phyloP scores from a whole-genome alignment of 2,329 filamentous ascomycete species.

The Hymenoscyphus occultus region DNA sequence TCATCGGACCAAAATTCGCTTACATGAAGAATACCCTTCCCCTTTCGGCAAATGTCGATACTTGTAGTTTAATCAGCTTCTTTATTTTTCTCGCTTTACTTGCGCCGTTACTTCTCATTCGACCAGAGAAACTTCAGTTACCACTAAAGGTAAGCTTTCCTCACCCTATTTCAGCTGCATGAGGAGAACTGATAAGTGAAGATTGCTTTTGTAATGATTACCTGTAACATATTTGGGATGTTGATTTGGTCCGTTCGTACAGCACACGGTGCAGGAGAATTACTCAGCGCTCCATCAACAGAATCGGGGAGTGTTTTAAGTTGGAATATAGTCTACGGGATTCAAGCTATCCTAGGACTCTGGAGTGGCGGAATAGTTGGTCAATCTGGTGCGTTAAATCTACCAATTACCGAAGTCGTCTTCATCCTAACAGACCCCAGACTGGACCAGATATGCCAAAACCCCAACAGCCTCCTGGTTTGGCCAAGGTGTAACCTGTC shows the following conservation, averaged over 20 bases:
- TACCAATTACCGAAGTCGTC: too few relatives aligned
- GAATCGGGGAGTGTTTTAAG: slow-evolving; percentile 31
- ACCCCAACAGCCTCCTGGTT: slow-evolving; percentile 38
- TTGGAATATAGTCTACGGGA: slow-evolving; percentile 35
- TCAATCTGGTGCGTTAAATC: slow-evolving; percentile 26
- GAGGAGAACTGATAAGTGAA: slow-evolving; percentile 1
- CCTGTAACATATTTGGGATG: slow-evolving; percentile 36
- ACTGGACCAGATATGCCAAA: slow-evolving; percentile 40
- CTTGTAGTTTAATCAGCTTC: slow-evolving; percentile 34
- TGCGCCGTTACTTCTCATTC: slow-evolving; percentile 43
- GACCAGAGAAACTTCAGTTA: slow-evolving; percentile 42
- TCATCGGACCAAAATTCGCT: slow-evolving; percentile 38
- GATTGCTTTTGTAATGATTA: slow-evolving; percentile 35
- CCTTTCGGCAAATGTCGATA: slow-evolving; percentile 37
- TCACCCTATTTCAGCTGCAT: background rate
- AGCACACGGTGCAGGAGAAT: slow-evolving; percentile 30
- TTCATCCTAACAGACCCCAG: slow-evolving; percentile 10
- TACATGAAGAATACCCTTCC: slow-evolving; percentile 38
- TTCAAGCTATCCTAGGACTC: slow-evolving; percentile 34
- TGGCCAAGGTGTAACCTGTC: slow-evolving; percentile 37
- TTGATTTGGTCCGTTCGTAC: slow-evolving; percentile 34
- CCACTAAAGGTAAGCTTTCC: slow-evolving; percentile 23
- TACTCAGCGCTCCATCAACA: slow-evolving; percentile 28
- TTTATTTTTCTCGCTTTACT: slow-evolving; percentile 33
- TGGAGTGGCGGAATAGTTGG: slow-evolving; percentile 34